Evolutionary conservation across 164 flowering plant species (phyloP).

Genomic region (Nymphaea thermarum): DNA sequence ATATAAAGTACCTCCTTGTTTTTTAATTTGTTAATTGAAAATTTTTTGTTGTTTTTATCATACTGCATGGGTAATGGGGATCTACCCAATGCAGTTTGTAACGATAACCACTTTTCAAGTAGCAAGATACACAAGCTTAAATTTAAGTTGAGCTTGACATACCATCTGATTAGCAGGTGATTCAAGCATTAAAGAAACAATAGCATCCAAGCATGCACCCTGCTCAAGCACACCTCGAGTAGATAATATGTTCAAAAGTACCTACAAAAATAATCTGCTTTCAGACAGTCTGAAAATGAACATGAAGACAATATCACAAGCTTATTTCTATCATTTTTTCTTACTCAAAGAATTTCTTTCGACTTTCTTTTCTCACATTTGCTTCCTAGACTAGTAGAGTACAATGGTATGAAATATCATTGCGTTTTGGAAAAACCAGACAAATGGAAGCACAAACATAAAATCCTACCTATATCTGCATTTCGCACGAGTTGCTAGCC

Average conservation of each 20-base stretch:
- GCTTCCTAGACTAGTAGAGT: too few relatives aligned
- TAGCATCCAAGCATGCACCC: slow-evolving; percentile 89
- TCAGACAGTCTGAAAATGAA: neutral
- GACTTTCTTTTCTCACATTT: too few relatives aligned
- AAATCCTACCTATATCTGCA: too few relatives aligned
- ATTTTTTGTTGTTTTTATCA: too few relatives aligned
- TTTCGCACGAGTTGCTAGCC: too few relatives aligned
- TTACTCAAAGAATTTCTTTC: too few relatives aligned
- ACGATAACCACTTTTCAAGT: neutral
- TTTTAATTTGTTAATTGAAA: too few relatives aligned
- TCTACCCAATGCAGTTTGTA: neutral
- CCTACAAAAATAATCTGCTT: slow-evolving; percentile 23
- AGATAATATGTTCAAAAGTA: slow-evolving; percentile 62
- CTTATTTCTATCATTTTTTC: too few relatives aligned
- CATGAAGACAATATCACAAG: neutral
- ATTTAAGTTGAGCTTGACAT: slow-evolving; percentile 5
- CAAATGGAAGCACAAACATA: too few relatives aligned
- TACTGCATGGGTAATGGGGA: neutral
- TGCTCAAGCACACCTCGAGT: slow-evolving; percentile 65
- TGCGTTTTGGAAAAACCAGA: too few relatives aligned
- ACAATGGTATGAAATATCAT: too few relatives aligned
- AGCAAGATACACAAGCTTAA: neutral
- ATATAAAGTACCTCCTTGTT: too few relatives aligned
- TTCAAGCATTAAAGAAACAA: slow-evolving; percentile 77
- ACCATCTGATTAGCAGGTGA: slow-evolving; percentile 87